Evolutionary conservation across 2,329 filamentous ascomycete genomes (phyloP).

Genomic region (Fusarium tuaranense): DNA sequence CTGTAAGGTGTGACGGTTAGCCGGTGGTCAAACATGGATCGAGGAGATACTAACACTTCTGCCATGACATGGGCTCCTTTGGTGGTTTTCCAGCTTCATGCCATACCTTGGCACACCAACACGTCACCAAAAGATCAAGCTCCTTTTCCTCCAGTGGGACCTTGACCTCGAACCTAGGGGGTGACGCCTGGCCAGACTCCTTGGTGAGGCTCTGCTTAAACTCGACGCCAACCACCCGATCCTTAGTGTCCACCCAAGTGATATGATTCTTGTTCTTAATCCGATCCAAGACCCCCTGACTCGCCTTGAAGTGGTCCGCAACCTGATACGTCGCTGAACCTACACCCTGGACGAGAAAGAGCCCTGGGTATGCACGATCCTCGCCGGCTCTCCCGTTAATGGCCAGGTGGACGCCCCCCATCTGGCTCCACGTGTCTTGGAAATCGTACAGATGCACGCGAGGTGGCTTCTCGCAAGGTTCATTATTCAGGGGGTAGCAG

Average conservation of each 20-base stretch:
- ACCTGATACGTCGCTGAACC: background rate
- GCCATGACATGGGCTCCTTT: constrained; percentile 23
- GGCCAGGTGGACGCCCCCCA: background rate
- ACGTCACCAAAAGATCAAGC: constrained; percentile 42
- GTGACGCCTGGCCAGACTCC: background rate
- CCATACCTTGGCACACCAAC: constrained; percentile 43
- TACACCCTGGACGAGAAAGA: background rate
- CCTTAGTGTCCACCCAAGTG: background rate
- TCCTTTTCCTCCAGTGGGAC: constrained; percentile 30
- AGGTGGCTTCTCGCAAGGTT: background rate
- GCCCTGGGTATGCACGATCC: background rate
- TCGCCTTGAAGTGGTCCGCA: constrained; percentile 1
- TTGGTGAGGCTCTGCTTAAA: background rate
- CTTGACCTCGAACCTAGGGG: constrained; percentile 1
- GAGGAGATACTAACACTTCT: background rate
- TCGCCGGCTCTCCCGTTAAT: background rate
- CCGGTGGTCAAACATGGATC: background rate
- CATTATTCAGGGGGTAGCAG: background rate
- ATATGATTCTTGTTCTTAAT: background rate
- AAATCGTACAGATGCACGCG: background rate
- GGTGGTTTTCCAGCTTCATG: constrained; percentile 32
- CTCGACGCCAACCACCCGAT: background rate
- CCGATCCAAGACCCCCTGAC: background rate
- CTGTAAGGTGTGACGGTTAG: background rate
- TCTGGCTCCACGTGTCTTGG: background rate